A percentile compares a stretch with the other conserved stretches of the same genome.
These are phyloP conservation scores for Annulohypoxylon maeteangense DNA, from an alignment of 495 filamentous ascomycete species.

Conservation along the genomic window DNA sequence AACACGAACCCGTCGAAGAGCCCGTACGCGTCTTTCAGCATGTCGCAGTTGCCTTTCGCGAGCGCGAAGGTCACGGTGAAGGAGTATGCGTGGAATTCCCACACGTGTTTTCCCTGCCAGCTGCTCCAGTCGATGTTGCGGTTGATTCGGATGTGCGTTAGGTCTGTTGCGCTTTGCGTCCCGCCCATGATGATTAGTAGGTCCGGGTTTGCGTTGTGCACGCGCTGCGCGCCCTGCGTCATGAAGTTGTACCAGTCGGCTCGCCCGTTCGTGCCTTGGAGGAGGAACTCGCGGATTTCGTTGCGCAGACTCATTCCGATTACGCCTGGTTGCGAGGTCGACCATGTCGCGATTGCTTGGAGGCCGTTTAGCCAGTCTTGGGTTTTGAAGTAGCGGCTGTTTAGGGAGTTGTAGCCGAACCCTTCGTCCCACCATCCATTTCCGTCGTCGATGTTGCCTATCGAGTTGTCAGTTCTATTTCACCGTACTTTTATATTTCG, in stretches of 20 bases:
- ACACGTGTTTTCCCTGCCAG: conserved; percentile 59
- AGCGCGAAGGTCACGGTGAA: conserved; percentile 59
- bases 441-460: conserved; percentile 57
- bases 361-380: conserved; percentile 56
- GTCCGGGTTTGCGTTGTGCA: conserved; percentile 57
- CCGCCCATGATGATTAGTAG: conserved; percentile 60
- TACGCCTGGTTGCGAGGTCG: conserved; percentile 52
- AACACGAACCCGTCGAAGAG: conserved; percentile 58
- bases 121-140: conserved; percentile 52
- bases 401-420: conserved; percentile 55
- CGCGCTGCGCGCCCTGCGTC: conserved; percentile 50
- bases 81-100: conserved; percentile 63
- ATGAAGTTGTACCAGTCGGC: conserved; percentile 61
- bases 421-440: conserved; percentile 65
- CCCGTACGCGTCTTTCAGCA: conserved; percentile 53
- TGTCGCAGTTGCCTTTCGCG: conserved; percentile 51
- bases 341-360: conserved; percentile 54
- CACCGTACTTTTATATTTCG: background rate
- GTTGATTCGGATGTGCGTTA: conserved; percentile 52
- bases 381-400: conserved; percentile 60
- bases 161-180: conserved; percentile 55
- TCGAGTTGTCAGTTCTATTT: background rate
- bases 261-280: conserved; percentile 54
- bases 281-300: conserved; percentile 58
- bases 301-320: conserved; percentile 61